Evolutionary conservation across 208 protist species (phyloP), one percentile per base, ranked within the genome.

Genomic region (Crithidia fasciculata): DNA sequence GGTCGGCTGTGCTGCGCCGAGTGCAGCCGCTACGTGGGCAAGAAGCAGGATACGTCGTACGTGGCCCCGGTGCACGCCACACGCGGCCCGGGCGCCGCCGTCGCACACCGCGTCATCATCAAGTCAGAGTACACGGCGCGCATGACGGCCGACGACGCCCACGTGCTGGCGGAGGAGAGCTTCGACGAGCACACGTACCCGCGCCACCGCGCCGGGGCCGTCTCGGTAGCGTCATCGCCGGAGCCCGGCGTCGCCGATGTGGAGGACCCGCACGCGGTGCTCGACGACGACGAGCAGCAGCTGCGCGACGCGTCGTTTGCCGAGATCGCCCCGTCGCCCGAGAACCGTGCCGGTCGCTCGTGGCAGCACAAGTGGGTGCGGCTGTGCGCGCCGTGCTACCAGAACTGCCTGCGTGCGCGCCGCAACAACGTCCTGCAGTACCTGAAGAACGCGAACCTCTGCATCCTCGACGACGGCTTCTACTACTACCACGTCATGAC

Each of bases 401-500:
- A 81, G 28, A 74, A 76, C 76, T 93, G 88, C 66, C 76, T 86
- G 6, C 83, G 83, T 16, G 88, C 88, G 10, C 78, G 88, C 13
- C 70, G 82, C 56, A 69, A 61, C 63, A 72, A 79, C 54, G 70
- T 84, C 39, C 15, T 83, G 37, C 60, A 80, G 50, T 69, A 76
- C 28, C 71, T 87, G 19, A 81, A 81, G 43, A 90, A 74, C 61
- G 80, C 76, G 37, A 87, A 87, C 61, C 62, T 74, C 28, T 81
- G 70, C 69, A 81, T 90, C 64, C 72, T 93, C 15, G 76, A 84
- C 40, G 88, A 93, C 65, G 85, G 85, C 41, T 77, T 72, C 62
- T 83, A 84, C 43, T 84, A 87, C 73, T 93, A 82, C 69, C 78
- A 87, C 61, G 88, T 90, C 44, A 78, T 90, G 43, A 69, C 71